Evolutionary conservation across 2,329 filamentous ascomycete species (phyloP), one percentile per base, ranked within the genome.

Genomic region (Talaromyces sp.): DNA sequence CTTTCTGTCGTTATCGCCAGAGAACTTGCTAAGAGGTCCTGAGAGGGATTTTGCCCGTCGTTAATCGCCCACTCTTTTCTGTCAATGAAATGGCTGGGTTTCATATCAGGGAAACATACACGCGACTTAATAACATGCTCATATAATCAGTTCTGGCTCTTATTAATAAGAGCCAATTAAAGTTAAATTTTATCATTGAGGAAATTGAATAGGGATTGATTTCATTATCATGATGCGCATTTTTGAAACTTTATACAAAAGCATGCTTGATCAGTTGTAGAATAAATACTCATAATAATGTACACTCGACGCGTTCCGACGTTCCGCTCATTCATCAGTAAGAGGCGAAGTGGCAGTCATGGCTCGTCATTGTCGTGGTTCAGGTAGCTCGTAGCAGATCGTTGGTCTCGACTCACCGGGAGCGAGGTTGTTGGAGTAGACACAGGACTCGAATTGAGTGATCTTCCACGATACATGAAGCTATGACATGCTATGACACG

Each of bases 41-140:
- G 69, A 80, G 78, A 80, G 73, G 74, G 74, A 77, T 64, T 33
- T 31, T 68, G 73, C 79, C 79, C 78, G 79, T 81, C 78, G 79
- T 81, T 81, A 81, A 81, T 81, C 79, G 79, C 79, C 77, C 79
- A 77, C 75, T 79, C 74, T 74, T 73, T 73, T 79, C 79, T 79
- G 66, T 73, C 79, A 68, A 80, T 80, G 79, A 78, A 73, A 74
- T 71, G 69, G 72, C 74, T 69, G 78, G 79, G 80, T 81, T 81
- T 81, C 80, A 81, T 81, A 80, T 80, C 79, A 81, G 79, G 79
- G 79, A 77, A 75, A 67, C 65, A 67, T 67, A 47, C 19, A 11
- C 27, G 27, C 27, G 27, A 31, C 27, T 37, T 37, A 37, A 37
- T 37, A 11, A 31, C 7, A 31, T 5, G 27, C 27, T 31, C 27